Evolutionary conservation across 2,329 filamentous ascomycete species (phyloP).

Genomic region (Phaeoacremonium minimum): DNA sequence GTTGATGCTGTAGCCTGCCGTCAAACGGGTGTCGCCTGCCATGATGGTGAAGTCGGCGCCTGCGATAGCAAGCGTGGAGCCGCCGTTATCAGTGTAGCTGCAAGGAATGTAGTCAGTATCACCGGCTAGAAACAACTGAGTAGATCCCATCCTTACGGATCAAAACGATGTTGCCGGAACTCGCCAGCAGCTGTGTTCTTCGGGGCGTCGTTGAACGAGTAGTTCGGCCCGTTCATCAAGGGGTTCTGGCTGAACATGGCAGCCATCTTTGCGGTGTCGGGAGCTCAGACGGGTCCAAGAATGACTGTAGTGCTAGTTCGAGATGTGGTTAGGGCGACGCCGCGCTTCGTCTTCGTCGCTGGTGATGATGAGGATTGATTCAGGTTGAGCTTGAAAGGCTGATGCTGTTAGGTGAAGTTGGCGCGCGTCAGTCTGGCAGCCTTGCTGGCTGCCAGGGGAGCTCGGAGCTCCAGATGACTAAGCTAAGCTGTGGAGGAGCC

Average conservation of each 20-base stretch:
- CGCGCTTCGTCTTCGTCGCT: conserved; percentile 3
- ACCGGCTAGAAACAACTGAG: too few species aligned
- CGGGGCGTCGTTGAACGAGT: conserved; percentile 61
- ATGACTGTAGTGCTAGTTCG: too few species aligned
- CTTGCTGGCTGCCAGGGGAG: conserved; percentile 30
- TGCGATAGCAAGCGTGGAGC: conserved; percentile 90
- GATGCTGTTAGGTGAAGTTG: conserved; percentile 8
- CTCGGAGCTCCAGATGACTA: conserved; percentile 38
- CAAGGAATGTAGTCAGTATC: too few species aligned
- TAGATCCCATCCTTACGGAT: conserved; percentile 63
- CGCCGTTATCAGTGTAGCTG: conserved; percentile 97
- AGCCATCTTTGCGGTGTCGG: conserved; percentile 40
- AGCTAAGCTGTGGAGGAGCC: conserved; percentile 13
- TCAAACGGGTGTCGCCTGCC: conserved; percentile 94
- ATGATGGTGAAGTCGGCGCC: conserved; percentile 94
- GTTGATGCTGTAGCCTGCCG: conserved; percentile 98
- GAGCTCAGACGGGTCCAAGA: background rate
- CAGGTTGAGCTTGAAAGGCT: conserved; percentile 6
- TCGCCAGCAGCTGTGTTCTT: conserved; percentile 48
- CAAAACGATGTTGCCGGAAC: conserved; percentile 75
- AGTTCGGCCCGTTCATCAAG: conserved; percentile 64
- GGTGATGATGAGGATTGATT: conserved; percentile 5
- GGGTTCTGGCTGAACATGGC: conserved; percentile 70
- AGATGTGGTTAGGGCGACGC: too few species aligned
- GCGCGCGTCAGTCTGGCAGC: conserved; percentile 41